Evolutionary conservation across 2,329 filamentous ascomycete genomes (phyloP), one percentile per base, ranked within the genome.

Genomic region (Tolypocladium nubicola): DNA sequence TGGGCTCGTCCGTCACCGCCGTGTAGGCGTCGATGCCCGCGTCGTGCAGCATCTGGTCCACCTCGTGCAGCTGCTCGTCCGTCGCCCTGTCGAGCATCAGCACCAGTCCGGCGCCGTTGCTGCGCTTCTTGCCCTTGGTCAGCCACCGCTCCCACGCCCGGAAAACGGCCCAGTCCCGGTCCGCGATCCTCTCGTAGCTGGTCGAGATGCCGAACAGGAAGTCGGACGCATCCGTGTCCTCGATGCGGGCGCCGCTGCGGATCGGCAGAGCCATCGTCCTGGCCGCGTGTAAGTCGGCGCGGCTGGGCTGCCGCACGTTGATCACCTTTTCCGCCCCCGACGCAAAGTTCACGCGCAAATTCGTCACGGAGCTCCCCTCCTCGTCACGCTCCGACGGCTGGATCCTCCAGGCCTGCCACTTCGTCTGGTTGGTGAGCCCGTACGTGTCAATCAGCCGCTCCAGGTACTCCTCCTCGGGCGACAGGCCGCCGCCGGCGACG

Each of bases 61-160:
- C 60, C 16, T 68, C 63, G 35, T 64, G 59, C 0, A 71, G 64
- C 56, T 79, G 69, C 2, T 63, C 58, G 14, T 63, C 60, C 6
- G 65, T 65, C 1, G 73, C 73, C 39, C 69, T 69, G 52, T 78
- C 72, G 41, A 79, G 67, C 19, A 71, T 66, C 39, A 79, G 65
- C 19, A 78, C 61, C 14, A 78, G 61, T 6, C 67, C 71, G 3
- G 75, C 76, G 13, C 77, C 76, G 59, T 78, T 78, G 2, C 71
- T 72, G 14, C 63, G 61, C 3, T 70, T 67, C 10, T 67, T 66
- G 4, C 73, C 73, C 50, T 75, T 67, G 0, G 77, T 77, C 57
- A 79, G 68, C 75, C 75, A 79, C 3, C 75, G 68, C 41, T 72
- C 66, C 76, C 76, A 79, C 58, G 74, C 71, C 47, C 66, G 67